These are phyloP conservation scores for Thuidium tamariscinum DNA, from an alignment of 225 moss, liverwort and hornwort genomes.

Conservation along the genomic window DNA sequence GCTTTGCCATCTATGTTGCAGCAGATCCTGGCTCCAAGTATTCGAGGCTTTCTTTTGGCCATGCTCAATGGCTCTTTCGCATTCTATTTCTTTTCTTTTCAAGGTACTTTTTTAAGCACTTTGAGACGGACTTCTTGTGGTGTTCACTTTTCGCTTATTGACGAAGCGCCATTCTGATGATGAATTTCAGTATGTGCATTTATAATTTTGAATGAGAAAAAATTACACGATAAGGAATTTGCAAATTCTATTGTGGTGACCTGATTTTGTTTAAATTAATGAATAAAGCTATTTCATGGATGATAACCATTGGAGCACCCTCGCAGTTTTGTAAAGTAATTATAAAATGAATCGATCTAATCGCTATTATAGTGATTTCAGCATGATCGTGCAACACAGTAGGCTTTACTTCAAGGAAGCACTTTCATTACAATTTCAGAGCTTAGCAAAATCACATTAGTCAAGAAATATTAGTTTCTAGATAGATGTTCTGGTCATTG, in stretches of 20 bases:
- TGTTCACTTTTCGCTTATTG: background rate
- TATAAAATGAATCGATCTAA: background rate
- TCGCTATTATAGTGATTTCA: background rate
- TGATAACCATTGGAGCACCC: background rate
- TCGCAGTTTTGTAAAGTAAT: background rate
- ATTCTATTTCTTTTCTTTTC: constrained; percentile 87
- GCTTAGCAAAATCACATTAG: background rate
- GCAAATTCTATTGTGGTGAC: background rate
- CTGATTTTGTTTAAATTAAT: background rate
- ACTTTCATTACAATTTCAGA: background rate
- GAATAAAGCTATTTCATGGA: background rate
- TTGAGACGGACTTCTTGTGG: background rate
- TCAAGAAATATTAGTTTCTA: background rate
- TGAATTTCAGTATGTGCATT: background rate
- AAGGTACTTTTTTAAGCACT: constrained; percentile 43
- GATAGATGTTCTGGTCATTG: background rate
- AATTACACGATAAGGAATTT: background rate
- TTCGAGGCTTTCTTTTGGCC: constrained; percentile 66
- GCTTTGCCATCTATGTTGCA: constrained; percentile 84
- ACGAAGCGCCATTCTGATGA: background rate
- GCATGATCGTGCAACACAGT: background rate
- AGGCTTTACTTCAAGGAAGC: background rate
- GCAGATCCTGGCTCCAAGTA: constrained; percentile 75
- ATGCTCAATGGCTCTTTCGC: constrained; percentile 94
- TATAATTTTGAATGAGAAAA: background rate